Evolutionary conservation across 345 rosid genomes (phyloP).

Genomic region (Corchorus olitorius): DNA sequence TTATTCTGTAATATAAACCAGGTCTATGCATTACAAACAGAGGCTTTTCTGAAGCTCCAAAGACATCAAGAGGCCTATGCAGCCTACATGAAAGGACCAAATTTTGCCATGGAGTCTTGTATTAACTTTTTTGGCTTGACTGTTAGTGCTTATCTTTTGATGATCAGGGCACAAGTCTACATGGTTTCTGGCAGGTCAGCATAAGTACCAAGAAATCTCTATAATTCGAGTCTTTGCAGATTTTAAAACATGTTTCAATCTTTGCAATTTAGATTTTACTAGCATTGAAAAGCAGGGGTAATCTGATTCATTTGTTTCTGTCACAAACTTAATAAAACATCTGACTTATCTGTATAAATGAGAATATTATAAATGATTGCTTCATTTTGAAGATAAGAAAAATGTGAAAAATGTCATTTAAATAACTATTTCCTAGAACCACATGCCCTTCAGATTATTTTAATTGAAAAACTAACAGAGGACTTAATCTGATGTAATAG

Average conservation of each 20-base stretch:
- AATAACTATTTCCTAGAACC: neutral
- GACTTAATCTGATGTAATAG: slow-evolving; percentile 32
- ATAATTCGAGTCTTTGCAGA: neutral
- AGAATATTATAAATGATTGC: neutral
- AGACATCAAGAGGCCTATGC: slow-evolving; percentile 62
- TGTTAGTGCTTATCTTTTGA: slow-evolving; percentile 40
- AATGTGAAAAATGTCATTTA: neutral
- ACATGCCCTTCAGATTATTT: slow-evolving; percentile 10
- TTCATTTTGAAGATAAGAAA: neutral
- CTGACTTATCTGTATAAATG: neutral
- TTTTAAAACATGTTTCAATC: neutral
- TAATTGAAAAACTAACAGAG: neutral
- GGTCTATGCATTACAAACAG: slow-evolving; percentile 65
- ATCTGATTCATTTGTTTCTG: neutral
- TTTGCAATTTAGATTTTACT: neutral
- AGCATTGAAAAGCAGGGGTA: neutral
- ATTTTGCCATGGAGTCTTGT: slow-evolving; percentile 39
- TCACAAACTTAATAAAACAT: neutral
- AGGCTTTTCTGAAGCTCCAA: slow-evolving; percentile 57
- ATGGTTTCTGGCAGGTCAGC: slow-evolving; percentile 72
- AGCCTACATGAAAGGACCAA: slow-evolving; percentile 47
- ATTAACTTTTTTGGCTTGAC: slow-evolving; percentile 52
- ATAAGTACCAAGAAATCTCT: slow-evolving; percentile 37
- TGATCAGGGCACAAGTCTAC: slow-evolving; percentile 56
- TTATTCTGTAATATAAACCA: slow-evolving; percentile 10